Conservation (phyloP, 2,329 filamentous ascomycete genomes). For the Alternaria rosae region DNA sequence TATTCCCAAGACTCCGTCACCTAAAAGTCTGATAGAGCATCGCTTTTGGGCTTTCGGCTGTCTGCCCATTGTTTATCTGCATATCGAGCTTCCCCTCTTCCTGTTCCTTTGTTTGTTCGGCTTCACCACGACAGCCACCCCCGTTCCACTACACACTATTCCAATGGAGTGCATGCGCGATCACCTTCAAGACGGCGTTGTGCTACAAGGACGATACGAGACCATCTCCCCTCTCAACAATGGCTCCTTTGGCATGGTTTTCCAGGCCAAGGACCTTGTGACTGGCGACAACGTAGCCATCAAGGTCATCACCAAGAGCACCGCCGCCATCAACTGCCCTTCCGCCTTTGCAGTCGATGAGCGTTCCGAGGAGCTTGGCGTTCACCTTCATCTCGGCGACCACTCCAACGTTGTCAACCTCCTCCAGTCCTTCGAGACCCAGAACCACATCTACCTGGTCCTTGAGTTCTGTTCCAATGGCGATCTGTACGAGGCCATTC, state of each 20-base stretch:
- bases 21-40: constrained; percentile 51
- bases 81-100: constrained; percentile 33
- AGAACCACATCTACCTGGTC: constrained; percentile 87
- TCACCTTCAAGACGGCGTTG: constrained; percentile 77
- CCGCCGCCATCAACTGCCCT: constrained; percentile 65
- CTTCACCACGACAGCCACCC: constrained; percentile 37
- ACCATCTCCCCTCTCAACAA: constrained; percentile 95
- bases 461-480: constrained; percentile 95
- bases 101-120: constrained; percentile 31
- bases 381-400: constrained; percentile 78
- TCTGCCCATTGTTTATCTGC: constrained; percentile 47
- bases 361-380: constrained; percentile 78
- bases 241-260: constrained; percentile 99
- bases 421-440: constrained; percentile 88
- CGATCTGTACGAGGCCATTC: constrained; percentile 97
- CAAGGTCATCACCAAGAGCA: constrained; percentile 92
- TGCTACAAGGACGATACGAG: constrained; percentile 88
- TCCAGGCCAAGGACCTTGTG: constrained; percentile 81
- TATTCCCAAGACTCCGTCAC: constrained; percentile 39
- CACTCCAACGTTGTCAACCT: constrained; percentile 96
- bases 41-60: constrained; percentile 44
- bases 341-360: constrained; percentile 79
- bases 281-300: constrained; percentile 87
- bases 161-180: constrained; percentile 86
- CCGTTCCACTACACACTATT: constrained; percentile 23